Base-by-base conservation (phyloP, 768 basidiomycete genomes). In the Favolaschia claudopus region DNA sequence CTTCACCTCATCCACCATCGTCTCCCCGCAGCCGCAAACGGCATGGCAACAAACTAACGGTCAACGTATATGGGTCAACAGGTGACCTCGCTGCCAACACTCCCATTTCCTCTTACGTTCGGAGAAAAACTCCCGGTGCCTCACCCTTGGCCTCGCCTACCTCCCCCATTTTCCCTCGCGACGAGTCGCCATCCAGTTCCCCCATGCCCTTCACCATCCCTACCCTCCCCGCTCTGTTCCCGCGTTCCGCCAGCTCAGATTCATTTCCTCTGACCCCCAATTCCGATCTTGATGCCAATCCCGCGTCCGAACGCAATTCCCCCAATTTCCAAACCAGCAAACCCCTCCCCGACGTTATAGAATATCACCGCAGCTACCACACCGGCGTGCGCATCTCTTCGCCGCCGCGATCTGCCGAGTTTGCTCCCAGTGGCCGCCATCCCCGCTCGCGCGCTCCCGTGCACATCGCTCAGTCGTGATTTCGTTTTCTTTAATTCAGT, bases 21-120 rank as follows among this genome's bases (percentile, higher is more conserved):
- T 77, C 82, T 50, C 79, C 81, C 50, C 78, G 76, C 55, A 62
- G 79, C 20, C 80, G 76, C 46, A 71, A 76, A 60, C 76, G 79
- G 25, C 76, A 77, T 49, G 72, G 78, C 58, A 77, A 82, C 58
- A 81, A 79, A 59, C 74, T 84, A 13, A 71, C 78, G 20, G 77
- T 81, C 48, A 82, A 80, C 64, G 73, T 81, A 19, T 83, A 83
- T 63, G 82, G 77, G 36, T 82, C 82, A 13, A 75, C 72, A 24
- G 74, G 76, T 58, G 86, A 88, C 69, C 74, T 86, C 19, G 74
- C 83, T 28, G 87, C 84, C 34, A 84, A 85, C 67, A 91, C 88
- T 14, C 92, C 92, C 51, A 93, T 93, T 52, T 93, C 92, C 25
- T 82, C 84, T 34, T 93, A 89, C 58, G 87, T 90, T 38, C 89